phyloP scores from a whole-genome alignment of 441 rosid genomes.

The Pelargonium hybrid region DNA sequence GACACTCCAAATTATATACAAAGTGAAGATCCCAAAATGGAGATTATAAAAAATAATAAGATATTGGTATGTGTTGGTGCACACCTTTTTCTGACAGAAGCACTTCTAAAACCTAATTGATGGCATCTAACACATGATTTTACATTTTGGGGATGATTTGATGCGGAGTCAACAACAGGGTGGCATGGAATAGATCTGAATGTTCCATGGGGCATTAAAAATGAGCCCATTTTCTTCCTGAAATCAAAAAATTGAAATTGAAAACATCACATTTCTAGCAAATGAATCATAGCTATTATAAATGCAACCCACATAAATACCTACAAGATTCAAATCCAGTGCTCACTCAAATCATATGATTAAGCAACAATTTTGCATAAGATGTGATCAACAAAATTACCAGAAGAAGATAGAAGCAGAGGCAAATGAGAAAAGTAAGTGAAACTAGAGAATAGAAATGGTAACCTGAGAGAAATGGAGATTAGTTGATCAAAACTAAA shows the following conservation, averaged over 20 bases:
- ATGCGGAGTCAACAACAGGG: background rate
- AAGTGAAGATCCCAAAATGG: background rate
- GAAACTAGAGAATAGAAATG: too few relatives aligned
- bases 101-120: slow-evolving; percentile 1
- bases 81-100: slow-evolving; percentile 1
- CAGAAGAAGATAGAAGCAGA: too few relatives aligned
- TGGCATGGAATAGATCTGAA: background rate
- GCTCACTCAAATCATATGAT: background rate
- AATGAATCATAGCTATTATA: background rate
- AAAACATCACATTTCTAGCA: background rate
- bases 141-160: background rate
- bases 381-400: too few relatives aligned
- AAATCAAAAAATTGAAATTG: background rate
- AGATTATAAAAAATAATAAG: background rate
- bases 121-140: background rate
- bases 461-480: too few relatives aligned
- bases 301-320: background rate
- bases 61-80: background rate
- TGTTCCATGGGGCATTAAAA: slow-evolving; percentile 10
- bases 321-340: background rate
- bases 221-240: slow-evolving; percentile 9
- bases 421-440: too few relatives aligned
- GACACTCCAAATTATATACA: background rate
- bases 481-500: too few relatives aligned
- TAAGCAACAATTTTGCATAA: background rate